Evolutionary conservation across 2,329 filamentous ascomycete species (phyloP).

Genomic region (Sarocladium kiliense): DNA sequence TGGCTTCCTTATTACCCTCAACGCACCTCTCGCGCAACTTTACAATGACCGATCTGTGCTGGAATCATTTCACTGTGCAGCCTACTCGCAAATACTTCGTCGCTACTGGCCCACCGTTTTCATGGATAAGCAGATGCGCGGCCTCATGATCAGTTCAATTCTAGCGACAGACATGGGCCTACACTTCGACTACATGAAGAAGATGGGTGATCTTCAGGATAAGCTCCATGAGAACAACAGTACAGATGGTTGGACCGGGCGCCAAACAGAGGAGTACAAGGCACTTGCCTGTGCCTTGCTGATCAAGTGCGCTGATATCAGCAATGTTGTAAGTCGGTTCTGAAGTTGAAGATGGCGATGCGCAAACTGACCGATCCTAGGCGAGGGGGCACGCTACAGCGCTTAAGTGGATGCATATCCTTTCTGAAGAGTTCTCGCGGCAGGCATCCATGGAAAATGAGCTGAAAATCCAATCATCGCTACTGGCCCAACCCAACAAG

Average conservation of each 20-base stretch:
- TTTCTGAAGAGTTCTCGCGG: constrained; percentile 93
- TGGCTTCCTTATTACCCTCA: constrained; percentile 86
- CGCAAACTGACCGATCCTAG: constrained; percentile 37
- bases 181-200: constrained; percentile 95
- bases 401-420: constrained; percentile 81
- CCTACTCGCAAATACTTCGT: constrained; percentile 91
- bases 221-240: constrained; percentile 64
- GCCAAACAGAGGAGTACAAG: constrained; percentile 70
- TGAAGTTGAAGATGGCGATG: not conserved
- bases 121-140: constrained; percentile 72
- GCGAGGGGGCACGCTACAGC: constrained; percentile 80
- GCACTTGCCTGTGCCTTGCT: constrained; percentile 82
- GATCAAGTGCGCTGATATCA: constrained; percentile 98
- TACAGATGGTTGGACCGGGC: constrained; percentile 70
- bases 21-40: constrained; percentile 86
- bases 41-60: constrained; percentile 97
- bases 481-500: constrained; percentile 79
- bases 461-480: constrained; percentile 78
- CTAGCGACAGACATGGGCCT: constrained; percentile 95
- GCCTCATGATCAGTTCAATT: constrained; percentile 95
- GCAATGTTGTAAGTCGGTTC: constrained; percentile 77
- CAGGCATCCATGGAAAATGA: constrained; percentile 90
- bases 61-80: constrained; percentile 95
- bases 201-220: constrained; percentile 73
- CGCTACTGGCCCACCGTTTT: constrained; percentile 87